Conservation (phyloP, 768 basidiomycete genomes). For the Piloderma croceum region DNA sequence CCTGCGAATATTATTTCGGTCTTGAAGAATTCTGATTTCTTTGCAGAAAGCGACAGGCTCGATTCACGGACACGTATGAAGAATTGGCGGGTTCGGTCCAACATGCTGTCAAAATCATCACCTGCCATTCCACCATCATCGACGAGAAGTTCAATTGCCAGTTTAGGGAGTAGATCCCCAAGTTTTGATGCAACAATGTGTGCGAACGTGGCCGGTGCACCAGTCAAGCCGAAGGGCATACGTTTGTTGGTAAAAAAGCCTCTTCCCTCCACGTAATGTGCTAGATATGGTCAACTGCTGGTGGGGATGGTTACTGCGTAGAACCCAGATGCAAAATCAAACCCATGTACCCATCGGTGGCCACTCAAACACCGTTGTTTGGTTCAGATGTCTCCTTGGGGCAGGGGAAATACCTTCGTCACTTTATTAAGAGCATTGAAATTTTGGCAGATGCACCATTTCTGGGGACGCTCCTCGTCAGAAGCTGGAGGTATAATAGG, state of each 20-base stretch:
- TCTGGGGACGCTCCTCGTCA: no score
- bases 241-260: conserved; percentile 31
- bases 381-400: conserved; percentile 15
- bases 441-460: conserved; percentile 24
- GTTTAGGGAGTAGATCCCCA: conserved; percentile 20
- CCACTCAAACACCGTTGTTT: conserved; percentile 27
- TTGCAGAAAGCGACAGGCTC: no score
- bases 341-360: conserved; percentile 27
- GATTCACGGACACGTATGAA: conserved; percentile 23
- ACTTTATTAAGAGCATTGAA: conserved; percentile 13
- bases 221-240: conserved; percentile 39
- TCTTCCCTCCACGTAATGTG: conserved; percentile 33
- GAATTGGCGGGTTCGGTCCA: conserved; percentile 18
- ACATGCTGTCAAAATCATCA: no score
- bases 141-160: conserved; percentile 30
- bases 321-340: conserved; percentile 38
- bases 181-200: conserved; percentile 21
- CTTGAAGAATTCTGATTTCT: no score
- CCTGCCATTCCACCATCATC: conserved; percentile 34
- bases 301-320: no score
- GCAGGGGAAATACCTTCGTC: conserved; percentile 2
- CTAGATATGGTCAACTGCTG: conserved; percentile 20
- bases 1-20: no score
- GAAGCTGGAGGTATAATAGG: no score
- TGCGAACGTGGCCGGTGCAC: conserved; percentile 31